phyloP scores from a whole-genome alignment of 805 yeast genomes.

The Debaryomyces hansenii region DNA sequence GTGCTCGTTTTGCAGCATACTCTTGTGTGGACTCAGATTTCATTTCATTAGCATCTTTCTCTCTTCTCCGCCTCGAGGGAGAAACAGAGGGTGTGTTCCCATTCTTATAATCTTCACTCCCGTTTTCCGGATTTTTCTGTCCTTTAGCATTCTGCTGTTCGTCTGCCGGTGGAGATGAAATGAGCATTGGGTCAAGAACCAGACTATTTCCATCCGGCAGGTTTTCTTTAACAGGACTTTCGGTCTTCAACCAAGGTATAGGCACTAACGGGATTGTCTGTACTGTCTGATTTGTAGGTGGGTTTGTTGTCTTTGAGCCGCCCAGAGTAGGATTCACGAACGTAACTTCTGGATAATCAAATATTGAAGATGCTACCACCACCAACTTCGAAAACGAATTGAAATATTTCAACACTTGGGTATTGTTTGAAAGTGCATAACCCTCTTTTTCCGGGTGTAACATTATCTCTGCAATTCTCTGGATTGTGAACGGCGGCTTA shows the following conservation, averaged over 20 bases:
- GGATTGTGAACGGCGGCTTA: conserved; percentile 49
- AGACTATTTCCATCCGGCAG: not conserved
- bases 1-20: not conserved
- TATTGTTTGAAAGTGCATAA: conserved; percentile 27
- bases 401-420: conserved; percentile 41
- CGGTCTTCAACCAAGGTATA: not conserved
- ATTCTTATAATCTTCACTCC: not conserved
- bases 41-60: not conserved
- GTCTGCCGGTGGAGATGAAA: not conserved
- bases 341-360: conserved; percentile 22
- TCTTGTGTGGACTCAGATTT: not conserved
- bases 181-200: not conserved
- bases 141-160: not conserved
- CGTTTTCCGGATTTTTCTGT: not conserved
- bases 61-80: conserved; percentile 3
- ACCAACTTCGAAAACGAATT: conserved; percentile 39
- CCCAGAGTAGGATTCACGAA: conserved; percentile 3
- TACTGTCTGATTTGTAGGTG: conserved; percentile 2
- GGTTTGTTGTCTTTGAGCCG: not conserved
- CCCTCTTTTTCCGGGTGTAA: conserved; percentile 37
- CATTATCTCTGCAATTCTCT: conserved; percentile 48
- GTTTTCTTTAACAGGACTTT: not conserved
- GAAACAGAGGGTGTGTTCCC: not conserved
- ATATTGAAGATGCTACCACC: conserved; percentile 27
- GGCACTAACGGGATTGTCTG: not conserved